Base-by-base conservation (phyloP, 129 eudicot genomes). In the Flaveria sonorensis region DNA sequence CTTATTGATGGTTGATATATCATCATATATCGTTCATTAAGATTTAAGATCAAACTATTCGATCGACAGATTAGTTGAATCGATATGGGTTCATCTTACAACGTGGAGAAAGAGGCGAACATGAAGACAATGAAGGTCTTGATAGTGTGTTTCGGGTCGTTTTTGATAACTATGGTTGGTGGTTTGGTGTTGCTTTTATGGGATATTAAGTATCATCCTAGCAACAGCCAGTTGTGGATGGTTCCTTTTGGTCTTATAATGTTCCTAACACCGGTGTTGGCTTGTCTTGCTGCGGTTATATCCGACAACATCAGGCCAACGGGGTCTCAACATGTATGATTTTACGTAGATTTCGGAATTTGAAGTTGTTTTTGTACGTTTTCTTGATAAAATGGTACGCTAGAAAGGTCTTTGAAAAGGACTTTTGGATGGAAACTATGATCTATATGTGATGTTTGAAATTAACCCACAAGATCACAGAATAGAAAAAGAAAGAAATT, bases 221-320 rank as follows among this genome's bases (percentile, higher is more conserved):
- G 79, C 16, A 83, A 87, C 21, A 82, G 85, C 42, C 88, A 91
- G 70, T 78, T 85, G 43, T 92, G 97, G 97, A 92, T 92, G 97
- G 96, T 92, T 26, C 97, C 97, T 46, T 28, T 87, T 42, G 96
- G 97, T 53, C 90, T 92, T 16, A 62, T 92, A 32, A 39, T 87
- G 75, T 89, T 89, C 43, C 15, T 81, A 57, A 89, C 97, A 0
- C 97, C 97, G 0, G 63, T 78, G 36, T 36, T 87, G 11, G 79
- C 83, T 16, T 72, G 78, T 77, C 55, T 77, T 4, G 83, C 89
- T 0, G 70, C 72, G 72, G 67, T 67, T 18, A 16, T 82, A 42
- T 87, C 97, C 10, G 82, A 81, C 46, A 42, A 55, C 47, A 48
- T 57, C 62, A 68, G 42, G 36, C 20, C 68, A 69, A 12, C 18